Conservation (phyloP, 1,284 basidiomycete genomes). For the Marasmius fiardii region DNA sequence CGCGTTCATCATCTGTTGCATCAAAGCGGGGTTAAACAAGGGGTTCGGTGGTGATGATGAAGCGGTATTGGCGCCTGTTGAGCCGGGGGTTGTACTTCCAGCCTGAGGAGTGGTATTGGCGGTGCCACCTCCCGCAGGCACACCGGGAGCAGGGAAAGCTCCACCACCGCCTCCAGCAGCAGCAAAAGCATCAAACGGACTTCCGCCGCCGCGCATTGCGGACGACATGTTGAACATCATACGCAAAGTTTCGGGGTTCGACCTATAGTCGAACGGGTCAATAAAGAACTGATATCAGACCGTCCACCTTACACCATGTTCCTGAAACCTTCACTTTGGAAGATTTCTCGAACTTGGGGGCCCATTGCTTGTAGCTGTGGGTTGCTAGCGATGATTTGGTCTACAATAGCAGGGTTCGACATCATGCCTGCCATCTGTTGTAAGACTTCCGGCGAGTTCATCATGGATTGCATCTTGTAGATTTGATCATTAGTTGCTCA, state of each 20-base stretch:
- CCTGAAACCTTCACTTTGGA: constrained; percentile 79
- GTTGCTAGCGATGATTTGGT: constrained; percentile 79
- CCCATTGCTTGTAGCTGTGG: constrained; percentile 79
- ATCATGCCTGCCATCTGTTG: constrained; percentile 76
- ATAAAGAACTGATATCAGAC: background rate
- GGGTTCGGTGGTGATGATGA: constrained; percentile 26
- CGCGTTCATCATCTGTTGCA: constrained; percentile 12
- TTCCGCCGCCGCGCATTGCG: constrained; percentile 24
- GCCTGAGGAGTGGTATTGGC: constrained; percentile 26
- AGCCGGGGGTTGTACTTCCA: constrained; percentile 18
- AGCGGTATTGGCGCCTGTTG: constrained; percentile 18
- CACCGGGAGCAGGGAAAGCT: constrained; percentile 60
- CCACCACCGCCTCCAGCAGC: constrained; percentile 21
- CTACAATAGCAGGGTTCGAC: constrained; percentile 78
- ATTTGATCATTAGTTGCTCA: background rate
- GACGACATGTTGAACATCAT: constrained; percentile 82
- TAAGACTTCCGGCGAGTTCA: constrained; percentile 79
- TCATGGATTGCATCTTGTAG: constrained; percentile 73
- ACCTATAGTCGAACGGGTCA: constrained; percentile 33
- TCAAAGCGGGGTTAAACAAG: constrained; percentile 17
- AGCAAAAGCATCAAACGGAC: constrained; percentile 20
- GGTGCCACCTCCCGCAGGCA: constrained; percentile 26
- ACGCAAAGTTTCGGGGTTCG: constrained; percentile 76
- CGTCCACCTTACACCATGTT: constrained; percentile 65
- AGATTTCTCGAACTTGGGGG: constrained; percentile 76